A percentile compares a stretch with the other conserved stretches of the same genome.
phyloP scores from a whole-genome alignment of 2,329 filamentous ascomycete genomes.

The Cryphonectria radicalis region DNA sequence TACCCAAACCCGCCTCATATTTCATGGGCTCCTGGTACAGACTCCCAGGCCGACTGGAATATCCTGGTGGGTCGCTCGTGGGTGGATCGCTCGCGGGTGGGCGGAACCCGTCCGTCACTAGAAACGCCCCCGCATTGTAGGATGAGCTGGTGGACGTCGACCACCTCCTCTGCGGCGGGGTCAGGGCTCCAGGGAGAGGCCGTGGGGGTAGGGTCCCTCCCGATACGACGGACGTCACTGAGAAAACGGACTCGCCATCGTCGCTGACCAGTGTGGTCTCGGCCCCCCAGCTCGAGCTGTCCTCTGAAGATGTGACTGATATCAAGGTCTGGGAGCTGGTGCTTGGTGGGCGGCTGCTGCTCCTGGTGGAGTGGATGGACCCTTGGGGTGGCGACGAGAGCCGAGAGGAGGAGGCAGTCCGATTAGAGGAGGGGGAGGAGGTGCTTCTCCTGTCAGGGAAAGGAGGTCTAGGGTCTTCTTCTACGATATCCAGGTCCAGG shows the following conservation, averaged over 20 bases:
- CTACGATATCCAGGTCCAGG: conserved; percentile 2
- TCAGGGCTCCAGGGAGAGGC: conserved; percentile 6
- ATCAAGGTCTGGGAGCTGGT: conserved; percentile 7
- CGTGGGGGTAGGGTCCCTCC: conserved; percentile 16
- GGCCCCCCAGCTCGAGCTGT: conserved; percentile 21
- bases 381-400: conserved; percentile 17
- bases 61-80: not conserved
- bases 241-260: conserved; percentile 21
- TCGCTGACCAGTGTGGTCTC: conserved; percentile 21
- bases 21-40: conserved; percentile 28
- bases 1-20: conserved; percentile 23
- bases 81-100: conserved; percentile 5
- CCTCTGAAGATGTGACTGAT: conserved; percentile 3
- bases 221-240: conserved; percentile 17
- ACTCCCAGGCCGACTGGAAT: conserved; percentile 25
- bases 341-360: not conserved
- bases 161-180: conserved; percentile 23
- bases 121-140: conserved; percentile 21
- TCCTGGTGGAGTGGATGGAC: conserved; percentile 17
- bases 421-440: not conserved
- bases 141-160: conserved; percentile 31
- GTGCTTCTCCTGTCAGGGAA: conserved; percentile 3
- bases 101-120: conserved; percentile 27
- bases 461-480: conserved; percentile 5
- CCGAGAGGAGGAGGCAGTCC: conserved; percentile 9